Base-by-base conservation (phyloP, 805 yeast genomes). In the Myxozyma sirexii region DNA sequence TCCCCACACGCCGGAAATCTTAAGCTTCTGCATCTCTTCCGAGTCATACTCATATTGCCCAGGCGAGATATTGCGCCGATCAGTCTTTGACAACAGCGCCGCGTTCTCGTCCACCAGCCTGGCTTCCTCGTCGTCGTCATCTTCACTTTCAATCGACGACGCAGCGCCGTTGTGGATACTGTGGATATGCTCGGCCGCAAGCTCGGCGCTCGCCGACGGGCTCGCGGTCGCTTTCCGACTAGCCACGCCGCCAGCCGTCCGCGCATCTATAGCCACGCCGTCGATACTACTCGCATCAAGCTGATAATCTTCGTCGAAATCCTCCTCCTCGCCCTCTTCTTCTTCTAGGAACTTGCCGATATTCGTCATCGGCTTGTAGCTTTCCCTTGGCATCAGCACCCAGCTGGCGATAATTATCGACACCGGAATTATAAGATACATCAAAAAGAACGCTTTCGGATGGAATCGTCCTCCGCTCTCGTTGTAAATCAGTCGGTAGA, bases 381-480 rank as follows among this genome's bases (percentile, higher is more conserved):
- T 83, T 44, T 83, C 82, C 4, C 72, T 74, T 8, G 97, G 97
- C 97, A 92, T 90, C 24, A 93, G 76, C 37, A 84, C 78, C 15
- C 86, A 33, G 74, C 91, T 96, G 67, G 93, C 88, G 1, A 84
- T 27, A 13, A 87, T 72, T 42, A 92, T 89, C 72, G 90, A 91
- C 0, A 83, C 56, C 0, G 98, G 98, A 5, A 92, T 94, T 6
- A 84, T 68, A 68, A 89, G 71, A 73, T 88, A 92, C 60, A 72
- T 68, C 13, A 79, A 72, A 77, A 93, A 93, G 72, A 92, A 92
- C 41, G 71, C 76, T 21, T 77, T 70, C 10, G 90, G 69, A 0
- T 83, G 68, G 24, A 87, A 67, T 35, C 73, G 49, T 17, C 65
- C 62, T 19, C 67, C 62, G 17, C 67, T 57, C 24, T 70, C 70